A percentile compares a stretch with the other conserved stretches of the same genome.
phyloP scores from a whole-genome alignment of 495 filamentous ascomycete genomes.

The Lasiosphaeria ovina region DNA sequence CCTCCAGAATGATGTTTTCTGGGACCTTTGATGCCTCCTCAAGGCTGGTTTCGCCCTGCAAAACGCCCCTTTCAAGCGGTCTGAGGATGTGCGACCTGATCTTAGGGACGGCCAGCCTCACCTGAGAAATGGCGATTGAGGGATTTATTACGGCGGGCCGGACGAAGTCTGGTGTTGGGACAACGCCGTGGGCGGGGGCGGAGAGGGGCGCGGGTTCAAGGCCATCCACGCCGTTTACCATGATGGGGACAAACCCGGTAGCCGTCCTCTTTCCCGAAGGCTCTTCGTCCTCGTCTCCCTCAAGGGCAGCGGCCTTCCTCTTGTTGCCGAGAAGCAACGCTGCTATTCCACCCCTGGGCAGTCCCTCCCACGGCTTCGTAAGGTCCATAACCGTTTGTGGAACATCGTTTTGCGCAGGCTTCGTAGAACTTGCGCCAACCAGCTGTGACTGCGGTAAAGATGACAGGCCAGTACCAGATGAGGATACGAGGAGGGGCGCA shows the following conservation, averaged over 20 bases:
- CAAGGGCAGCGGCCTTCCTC: conserved; percentile 68
- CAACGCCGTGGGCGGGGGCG: conserved; percentile 54
- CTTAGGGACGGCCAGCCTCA: conserved; percentile 87
- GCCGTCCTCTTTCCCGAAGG: conserved; percentile 63
- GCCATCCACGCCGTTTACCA: conserved; percentile 74
- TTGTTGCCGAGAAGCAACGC: conserved; percentile 90
- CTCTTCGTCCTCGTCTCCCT: conserved; percentile 61
- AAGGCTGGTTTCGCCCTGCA: conserved; percentile 44
- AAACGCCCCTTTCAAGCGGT: conserved; percentile 53
- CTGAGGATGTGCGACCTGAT: conserved; percentile 76
- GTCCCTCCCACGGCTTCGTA: conserved; percentile 89
- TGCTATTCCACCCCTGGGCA: conserved; percentile 85
- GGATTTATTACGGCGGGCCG: conserved; percentile 85
- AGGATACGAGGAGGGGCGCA: conserved; percentile 85
- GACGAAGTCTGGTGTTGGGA: conserved; percentile 79
- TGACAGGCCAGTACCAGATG: conserved; percentile 74
- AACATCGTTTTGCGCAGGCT: conserved; percentile 62
- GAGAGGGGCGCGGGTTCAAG: conserved; percentile 63
- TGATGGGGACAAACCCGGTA: conserved; percentile 67
- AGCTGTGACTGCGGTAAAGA: conserved; percentile 83
- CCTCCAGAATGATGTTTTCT: conserved; percentile 54
- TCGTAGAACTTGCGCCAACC: conserved; percentile 65
- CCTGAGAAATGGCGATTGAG: conserved; percentile 72
- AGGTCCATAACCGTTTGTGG: conserved; percentile 87
- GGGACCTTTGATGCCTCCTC: conserved; percentile 61